Conservation (phyloP, 2,329 filamentous ascomycete genomes). For the Phialophora macrospora region DNA sequence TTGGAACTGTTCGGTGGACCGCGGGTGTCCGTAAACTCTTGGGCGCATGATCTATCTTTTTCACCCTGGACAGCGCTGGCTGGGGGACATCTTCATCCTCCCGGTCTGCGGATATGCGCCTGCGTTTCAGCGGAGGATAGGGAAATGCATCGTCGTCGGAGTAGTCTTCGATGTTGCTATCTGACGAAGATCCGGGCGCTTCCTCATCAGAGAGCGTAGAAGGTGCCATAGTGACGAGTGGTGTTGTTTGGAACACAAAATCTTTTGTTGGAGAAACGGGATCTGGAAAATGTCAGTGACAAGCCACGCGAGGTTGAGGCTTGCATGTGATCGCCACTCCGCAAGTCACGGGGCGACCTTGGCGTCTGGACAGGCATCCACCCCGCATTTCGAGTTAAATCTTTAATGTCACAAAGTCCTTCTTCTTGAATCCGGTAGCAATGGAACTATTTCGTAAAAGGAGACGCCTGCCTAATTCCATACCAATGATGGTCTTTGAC, state of each 20-base stretch:
- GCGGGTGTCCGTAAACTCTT: background rate
- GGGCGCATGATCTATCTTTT: conserved; percentile 6
- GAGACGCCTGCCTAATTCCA: background rate
- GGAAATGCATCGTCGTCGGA: conserved; percentile 25
- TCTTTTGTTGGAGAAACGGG: background rate
- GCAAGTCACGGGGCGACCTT: background rate
- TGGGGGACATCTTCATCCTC: background rate
- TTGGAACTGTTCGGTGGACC: conserved; percentile 11
- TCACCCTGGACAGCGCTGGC: conserved; percentile 26
- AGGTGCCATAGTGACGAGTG: conserved; percentile 12
- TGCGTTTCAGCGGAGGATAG: conserved; percentile 34
- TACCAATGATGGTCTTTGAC: background rate
- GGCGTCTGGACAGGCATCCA: background rate
- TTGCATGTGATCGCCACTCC: background rate
- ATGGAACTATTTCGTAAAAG: background rate
- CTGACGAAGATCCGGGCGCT: background rate
- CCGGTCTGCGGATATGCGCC: conserved; percentile 33
- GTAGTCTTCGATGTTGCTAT: conserved; percentile 4
- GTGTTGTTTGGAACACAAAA: background rate
- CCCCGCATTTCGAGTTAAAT: background rate
- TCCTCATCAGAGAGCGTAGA: background rate
- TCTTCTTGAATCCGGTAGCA: background rate
- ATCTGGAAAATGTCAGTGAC: background rate
- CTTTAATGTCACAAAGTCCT: background rate
- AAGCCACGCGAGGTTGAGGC: background rate